Base-by-base conservation (phyloP, 1,284 basidiomycete genomes). In the Tylopilus sp. region DNA sequence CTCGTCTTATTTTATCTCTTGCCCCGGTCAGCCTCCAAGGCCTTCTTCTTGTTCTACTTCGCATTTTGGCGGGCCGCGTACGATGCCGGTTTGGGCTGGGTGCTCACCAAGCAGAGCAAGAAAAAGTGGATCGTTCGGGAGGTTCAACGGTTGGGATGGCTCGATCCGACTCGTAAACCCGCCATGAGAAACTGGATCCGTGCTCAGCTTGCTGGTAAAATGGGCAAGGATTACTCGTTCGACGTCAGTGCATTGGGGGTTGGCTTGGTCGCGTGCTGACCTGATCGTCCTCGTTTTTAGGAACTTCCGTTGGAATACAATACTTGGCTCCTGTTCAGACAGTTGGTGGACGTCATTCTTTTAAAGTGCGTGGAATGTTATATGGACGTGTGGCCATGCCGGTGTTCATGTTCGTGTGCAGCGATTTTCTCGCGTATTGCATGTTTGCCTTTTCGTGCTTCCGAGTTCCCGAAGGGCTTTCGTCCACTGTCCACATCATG, bases 401-500 rank as follows among this genome's bases (percentile, higher is more conserved):
- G 43, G 41, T 25, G 16, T 10, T 36, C 36, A 31, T 38, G 23
- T 41, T 41, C 18, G 35, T 23, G 33, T 16, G 29, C 58, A 94
- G 91, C 68, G 94, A 97, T 67, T 99, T 99, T 66, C 68, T 96
- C 51, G 87, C 96, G 1, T 99, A 98, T 67, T 91, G 88, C 69
- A 84, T 97, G 76, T 98, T 98, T 66, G 93, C 95, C 1, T 95
- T 92, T 74, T 80, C 92, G 49, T 91, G 89, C 69, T 88, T 92
- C 71, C 84, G 89, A 30, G 83, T 89, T 41, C 93, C 89, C 2
- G 77, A 85, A 39, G 87, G 81, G 36, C 80, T 97, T 40, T 89
- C 90, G 2, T 55, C 80, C 31, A 66, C 77, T 15, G 77, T 91
- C 40, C 93, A 97, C 65, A 66, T 89, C 44, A 76, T 93, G 66